Base-by-base conservation (phyloP, 169 alveolate genomes). In the Theileria orientalis region DNA sequence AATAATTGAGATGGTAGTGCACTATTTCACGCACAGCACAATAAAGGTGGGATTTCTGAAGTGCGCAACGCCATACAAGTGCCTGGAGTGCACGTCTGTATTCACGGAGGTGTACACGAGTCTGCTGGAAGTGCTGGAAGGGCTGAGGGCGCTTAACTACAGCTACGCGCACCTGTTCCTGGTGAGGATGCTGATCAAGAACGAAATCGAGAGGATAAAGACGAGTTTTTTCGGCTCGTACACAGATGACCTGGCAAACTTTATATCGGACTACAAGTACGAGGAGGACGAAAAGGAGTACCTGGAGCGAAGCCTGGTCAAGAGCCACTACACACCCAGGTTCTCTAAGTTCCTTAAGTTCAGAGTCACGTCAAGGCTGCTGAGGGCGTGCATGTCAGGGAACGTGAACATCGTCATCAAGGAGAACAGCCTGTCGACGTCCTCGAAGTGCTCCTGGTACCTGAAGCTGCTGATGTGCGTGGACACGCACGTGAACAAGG, bases 1-100 rank as follows among this genome's bases (percentile, higher is more conserved):
- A 42, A 69, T 56, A 6, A 69, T 76, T 33, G 78, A 69, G 57
- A 56, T 68, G 27, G n/a, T 76, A 56, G 51, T 75, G 6, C 67
- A 62, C n/a, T 76, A 51, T 19, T 76, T 76, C 51, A 69, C 37
- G 25, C 62, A 76, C 37, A 67, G 80, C n/a, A 70, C 72, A 7
- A 49, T 69, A 19, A 76, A 41, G 19, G 29, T 47, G 37, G 86
- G 86, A 0, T 30, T 69, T 54, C 41, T 76, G 19, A 29, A 74
- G 69, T 76, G 86, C 41, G 33, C 68, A 32, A 23, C 14, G 7
- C 47, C 86, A 3, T n/a, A 29, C 37, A 42, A 74, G 9, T 76
- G 86, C 52, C 51, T 76, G 27, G 33, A 71, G 44, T 76, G 86
- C 32, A 44, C 66, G 16, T 35, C 60, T 19, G 37, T 13, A 25